Conservation (phyloP, 257 asterid genomes). For the Gynochthodes officinalis region DNA sequence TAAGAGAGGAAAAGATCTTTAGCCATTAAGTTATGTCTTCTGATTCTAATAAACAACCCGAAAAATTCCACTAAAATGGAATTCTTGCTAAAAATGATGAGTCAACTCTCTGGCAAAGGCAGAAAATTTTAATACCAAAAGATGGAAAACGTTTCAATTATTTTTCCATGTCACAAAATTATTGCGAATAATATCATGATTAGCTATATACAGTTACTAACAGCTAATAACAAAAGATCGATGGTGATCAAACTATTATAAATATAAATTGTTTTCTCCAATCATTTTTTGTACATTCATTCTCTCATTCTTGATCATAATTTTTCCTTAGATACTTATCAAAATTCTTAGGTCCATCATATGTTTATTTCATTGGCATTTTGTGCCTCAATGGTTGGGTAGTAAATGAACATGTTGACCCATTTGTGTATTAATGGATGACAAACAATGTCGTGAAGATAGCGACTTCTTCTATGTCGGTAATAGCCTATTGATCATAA, state of each 20-base stretch:
- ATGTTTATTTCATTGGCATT: conserved; percentile 22
- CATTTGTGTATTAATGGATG: conserved; percentile 17
- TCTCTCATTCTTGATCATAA: conserved; percentile 1
- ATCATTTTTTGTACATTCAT: conserved; percentile 1
- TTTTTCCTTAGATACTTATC: conserved; percentile 1
- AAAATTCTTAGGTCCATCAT: conserved; percentile 27
- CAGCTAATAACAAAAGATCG: background rate
- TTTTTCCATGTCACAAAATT: background rate
- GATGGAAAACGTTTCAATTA: background rate
- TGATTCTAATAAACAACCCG: too few relatives aligned
- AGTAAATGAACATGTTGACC: conserved; percentile 41
- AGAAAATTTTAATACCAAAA: background rate
- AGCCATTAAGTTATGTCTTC: too few relatives aligned
- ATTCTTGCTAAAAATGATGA: background rate
- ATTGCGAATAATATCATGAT: background rate
- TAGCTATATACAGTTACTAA: conserved; percentile 1
- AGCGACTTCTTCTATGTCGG: conserved; percentile 20
- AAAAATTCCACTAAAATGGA: background rate
- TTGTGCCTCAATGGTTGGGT: conserved; percentile 34
- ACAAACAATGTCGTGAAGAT: conserved; percentile 15
- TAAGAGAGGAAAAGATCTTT: too few relatives aligned
- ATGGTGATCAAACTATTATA: background rate
- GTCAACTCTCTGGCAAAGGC: background rate
- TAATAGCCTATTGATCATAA: too few relatives aligned
- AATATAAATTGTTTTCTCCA: conserved; percentile 1